Percentiles rank a stretch among this genome's conserved stretches.
Conservation (phyloP, 2,329 filamentous ascomycete genomes). For the Corniculantispora saksenae region DNA sequence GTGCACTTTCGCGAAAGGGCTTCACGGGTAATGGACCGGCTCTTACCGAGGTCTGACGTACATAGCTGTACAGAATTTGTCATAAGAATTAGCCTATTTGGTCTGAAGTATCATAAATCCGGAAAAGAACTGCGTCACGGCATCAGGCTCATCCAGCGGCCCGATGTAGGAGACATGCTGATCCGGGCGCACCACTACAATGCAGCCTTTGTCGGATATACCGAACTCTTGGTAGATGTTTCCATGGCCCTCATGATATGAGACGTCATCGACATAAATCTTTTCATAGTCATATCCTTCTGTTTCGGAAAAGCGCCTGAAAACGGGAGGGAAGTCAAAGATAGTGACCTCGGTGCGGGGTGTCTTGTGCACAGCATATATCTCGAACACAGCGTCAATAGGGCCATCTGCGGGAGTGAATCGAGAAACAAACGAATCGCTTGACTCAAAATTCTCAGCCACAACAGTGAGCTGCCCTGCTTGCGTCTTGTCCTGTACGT, state of each 20-base stretch:
- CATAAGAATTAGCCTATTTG: not conserved
- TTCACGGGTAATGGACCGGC: too few species aligned
- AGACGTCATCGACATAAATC: conserved; percentile 55
- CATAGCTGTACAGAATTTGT: too few species aligned
- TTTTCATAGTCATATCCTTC: conserved; percentile 59
- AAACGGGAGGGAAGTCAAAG: conserved; percentile 51
- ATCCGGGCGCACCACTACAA: conserved; percentile 65
- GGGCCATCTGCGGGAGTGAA: conserved; percentile 17
- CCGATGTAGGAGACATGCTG: conserved; percentile 59
- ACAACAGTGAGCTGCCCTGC: conserved; percentile 47
- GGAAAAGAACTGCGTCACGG: conserved; percentile 37
- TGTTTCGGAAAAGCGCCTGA: conserved; percentile 47
- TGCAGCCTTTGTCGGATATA: conserved; percentile 54
- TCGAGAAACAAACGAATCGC: conserved; percentile 18
- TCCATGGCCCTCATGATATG: conserved; percentile 55
- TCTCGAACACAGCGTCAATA: conserved; percentile 48
- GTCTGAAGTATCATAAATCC: conserved; percentile 25
- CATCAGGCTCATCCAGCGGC: conserved; percentile 38
- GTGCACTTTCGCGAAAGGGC: too few species aligned
- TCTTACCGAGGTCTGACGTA: too few species aligned
- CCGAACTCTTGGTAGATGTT: conserved; percentile 59
- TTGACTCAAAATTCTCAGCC: conserved; percentile 41
- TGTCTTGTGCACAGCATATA: conserved; percentile 61
- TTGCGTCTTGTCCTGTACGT: conserved; percentile 48
- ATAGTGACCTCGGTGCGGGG: conserved; percentile 50